A percentile compares a stretch with the other conserved stretches of the same genome.
These are phyloP conservation scores for Verticillium tricorpus DNA, from an alignment of 2,329 filamentous ascomycete genomes.

Conservation along the genomic window DNA sequence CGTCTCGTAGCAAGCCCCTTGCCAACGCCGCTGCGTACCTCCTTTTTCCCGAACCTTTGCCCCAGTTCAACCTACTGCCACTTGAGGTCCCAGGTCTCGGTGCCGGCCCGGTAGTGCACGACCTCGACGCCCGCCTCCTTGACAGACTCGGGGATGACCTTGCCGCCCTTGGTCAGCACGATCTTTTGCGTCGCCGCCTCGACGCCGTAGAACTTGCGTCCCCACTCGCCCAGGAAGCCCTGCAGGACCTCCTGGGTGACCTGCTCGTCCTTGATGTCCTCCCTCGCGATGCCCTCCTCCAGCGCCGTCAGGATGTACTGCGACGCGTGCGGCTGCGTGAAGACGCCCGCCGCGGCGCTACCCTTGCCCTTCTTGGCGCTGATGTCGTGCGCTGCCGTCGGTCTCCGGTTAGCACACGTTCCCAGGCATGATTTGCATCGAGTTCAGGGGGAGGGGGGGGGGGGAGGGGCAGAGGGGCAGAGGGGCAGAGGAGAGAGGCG, in stretches of 20 bases:
- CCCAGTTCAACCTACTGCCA: constrained; percentile 27
- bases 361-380: constrained; percentile 52
- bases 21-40: neutral
- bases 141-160: constrained; percentile 49
- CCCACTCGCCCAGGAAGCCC: constrained; percentile 49
- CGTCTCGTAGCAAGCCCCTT: too few relatives aligned
- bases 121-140: constrained; percentile 55
- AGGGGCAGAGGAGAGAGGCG: too few relatives aligned
- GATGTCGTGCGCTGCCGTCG: constrained; percentile 43
- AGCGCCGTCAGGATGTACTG: constrained; percentile 59
- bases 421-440: neutral
- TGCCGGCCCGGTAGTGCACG: constrained; percentile 60
- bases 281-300: constrained; percentile 43
- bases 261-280: constrained; percentile 44
- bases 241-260: constrained; percentile 51
- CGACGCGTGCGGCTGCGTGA: constrained; percentile 69
- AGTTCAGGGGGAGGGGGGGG: constrained; percentile 4
- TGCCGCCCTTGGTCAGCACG: constrained; percentile 50
- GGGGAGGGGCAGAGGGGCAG: too few relatives aligned
- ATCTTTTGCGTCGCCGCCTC: constrained; percentile 51
- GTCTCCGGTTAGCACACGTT: neutral
- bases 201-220: constrained; percentile 50
- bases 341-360: constrained; percentile 67
- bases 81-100: constrained; percentile 52
- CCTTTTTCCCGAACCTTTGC: neutral